Percentiles rank a stretch among this genome's conserved stretches.
These are phyloP conservation scores for Dipteronia sinensis DNA, from an alignment of 345 rosid genomes.

Conservation along the genomic window DNA sequence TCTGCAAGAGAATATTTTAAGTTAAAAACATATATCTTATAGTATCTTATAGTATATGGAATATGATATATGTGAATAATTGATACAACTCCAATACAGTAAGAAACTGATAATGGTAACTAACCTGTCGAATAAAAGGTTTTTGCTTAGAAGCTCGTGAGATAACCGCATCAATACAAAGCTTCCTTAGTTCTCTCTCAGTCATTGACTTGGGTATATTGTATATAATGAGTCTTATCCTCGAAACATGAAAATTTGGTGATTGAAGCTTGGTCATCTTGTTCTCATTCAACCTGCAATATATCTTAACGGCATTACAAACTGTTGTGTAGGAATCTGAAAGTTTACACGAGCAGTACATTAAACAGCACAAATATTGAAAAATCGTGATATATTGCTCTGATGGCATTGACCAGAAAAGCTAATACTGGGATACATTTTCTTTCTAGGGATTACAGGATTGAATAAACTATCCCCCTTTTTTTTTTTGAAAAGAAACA, in stretches of 20 bases:
- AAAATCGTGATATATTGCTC: neutral
- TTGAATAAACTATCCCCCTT: neutral
- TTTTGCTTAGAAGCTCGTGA: slow-evolving; percentile 94
- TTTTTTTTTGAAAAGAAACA: neutral
- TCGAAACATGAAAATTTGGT: slow-evolving; percentile 90
- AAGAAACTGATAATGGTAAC: slow-evolving; percentile 13
- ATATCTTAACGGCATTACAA: slow-evolving; percentile 13
- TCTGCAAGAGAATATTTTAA: slow-evolving; percentile 41
- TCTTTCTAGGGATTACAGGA: slow-evolving; percentile 8
- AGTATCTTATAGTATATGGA: too few species aligned
- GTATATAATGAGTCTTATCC: slow-evolving; percentile 75
- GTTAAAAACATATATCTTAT: neutral
- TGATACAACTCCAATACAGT: neutral
- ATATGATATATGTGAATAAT: neutral
- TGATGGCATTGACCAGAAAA: neutral
- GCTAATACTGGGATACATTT: neutral
- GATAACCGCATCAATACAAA: slow-evolving; percentile 70
- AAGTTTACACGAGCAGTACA: slow-evolving; percentile 9
- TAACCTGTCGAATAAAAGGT: slow-evolving; percentile 81
- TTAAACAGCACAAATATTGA: neutral
- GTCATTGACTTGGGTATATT: slow-evolving; percentile 85
- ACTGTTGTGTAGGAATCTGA: neutral
- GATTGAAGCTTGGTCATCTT: slow-evolving; percentile 86
- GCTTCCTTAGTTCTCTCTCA: slow-evolving; percentile 64
- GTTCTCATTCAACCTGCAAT: slow-evolving; percentile 76